Percentiles rank a stretch among this genome's conserved stretches.
phyloP scores from a whole-genome alignment of 2,329 filamentous ascomycete genomes.

The Diaporthe aspalathi region DNA sequence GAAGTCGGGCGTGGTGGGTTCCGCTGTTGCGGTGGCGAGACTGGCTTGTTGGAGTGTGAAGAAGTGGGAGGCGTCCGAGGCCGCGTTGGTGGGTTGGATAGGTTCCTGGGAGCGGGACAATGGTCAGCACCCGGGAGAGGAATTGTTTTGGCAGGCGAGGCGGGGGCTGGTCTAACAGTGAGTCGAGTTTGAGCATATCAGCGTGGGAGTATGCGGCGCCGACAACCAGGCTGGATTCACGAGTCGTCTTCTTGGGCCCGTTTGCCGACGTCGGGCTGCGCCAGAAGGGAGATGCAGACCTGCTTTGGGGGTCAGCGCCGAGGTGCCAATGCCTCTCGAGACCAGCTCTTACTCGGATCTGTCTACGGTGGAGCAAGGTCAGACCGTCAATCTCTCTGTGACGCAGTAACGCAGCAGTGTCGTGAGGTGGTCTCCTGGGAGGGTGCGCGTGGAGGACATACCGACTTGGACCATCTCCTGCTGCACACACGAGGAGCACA shows the following conservation, averaged over 20 bases:
- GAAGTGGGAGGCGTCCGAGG: slow-evolving; percentile 79
- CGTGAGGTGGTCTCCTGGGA: slow-evolving; percentile 33
- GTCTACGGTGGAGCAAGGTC: slow-evolving; percentile 55
- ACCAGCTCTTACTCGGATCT: slow-evolving; percentile 69
- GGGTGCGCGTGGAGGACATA: slow-evolving; percentile 59
- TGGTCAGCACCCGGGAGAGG: slow-evolving; percentile 40
- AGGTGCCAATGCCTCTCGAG: slow-evolving; percentile 19
- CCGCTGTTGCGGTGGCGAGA: slow-evolving; percentile 51
- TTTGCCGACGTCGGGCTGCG: slow-evolving; percentile 58
- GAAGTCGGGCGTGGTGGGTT: slow-evolving; percentile 66
- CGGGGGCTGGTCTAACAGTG: slow-evolving; percentile 67
- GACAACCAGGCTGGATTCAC: slow-evolving; percentile 80
- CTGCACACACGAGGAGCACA: slow-evolving; percentile 43
- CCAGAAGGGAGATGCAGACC: slow-evolving; percentile 93
- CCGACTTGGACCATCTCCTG: slow-evolving; percentile 99
- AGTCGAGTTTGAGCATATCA: slow-evolving; percentile 90
- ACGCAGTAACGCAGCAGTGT: slow-evolving; percentile 26
- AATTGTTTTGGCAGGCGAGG: neutral
- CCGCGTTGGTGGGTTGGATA: slow-evolving; percentile 65
- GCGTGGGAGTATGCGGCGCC: slow-evolving; percentile 97
- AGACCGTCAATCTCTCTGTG: slow-evolving; percentile 45
- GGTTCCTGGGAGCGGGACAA: slow-evolving; percentile 33
- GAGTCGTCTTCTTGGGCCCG: slow-evolving; percentile 60
- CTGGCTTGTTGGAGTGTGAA: slow-evolving; percentile 61
- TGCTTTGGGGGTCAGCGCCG: slow-evolving; percentile 58